A percentile compares a stretch with the other conserved stretches of the same genome.
Evolutionary conservation across 495 filamentous ascomycete species (phyloP).

Genomic region (Astrothelium macrocarpum): DNA sequence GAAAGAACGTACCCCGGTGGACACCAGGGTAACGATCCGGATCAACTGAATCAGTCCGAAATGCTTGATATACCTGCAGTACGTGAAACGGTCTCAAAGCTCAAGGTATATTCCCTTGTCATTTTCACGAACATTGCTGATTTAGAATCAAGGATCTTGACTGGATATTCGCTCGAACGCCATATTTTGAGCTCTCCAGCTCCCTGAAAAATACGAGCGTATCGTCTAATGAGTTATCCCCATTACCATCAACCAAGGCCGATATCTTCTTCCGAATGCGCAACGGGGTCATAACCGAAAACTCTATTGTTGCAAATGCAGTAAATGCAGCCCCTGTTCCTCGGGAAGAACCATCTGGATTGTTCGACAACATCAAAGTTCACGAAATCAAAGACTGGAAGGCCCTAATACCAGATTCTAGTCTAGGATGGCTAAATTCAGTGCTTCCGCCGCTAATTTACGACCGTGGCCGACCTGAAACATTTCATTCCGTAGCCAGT

Average conservation of each 20-base stretch:
- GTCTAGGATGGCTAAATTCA: neutral
- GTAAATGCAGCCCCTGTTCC: neutral
- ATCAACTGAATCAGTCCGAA: neutral
- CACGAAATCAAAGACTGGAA: neutral
- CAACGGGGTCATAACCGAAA: neutral
- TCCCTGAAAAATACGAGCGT: neutral
- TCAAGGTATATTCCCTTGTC: neutral
- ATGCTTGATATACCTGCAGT: neutral
- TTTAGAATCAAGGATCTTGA: neutral
- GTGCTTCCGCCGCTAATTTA: neutral
- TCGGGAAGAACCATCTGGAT: neutral
- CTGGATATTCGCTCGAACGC: neutral
- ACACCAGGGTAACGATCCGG: neutral
- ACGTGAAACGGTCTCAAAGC: neutral
- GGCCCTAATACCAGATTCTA: neutral
- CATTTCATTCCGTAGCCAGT: neutral
- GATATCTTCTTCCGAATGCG: neutral
- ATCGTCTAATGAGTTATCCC: neutral
- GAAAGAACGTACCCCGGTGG: constrained; percentile 40
- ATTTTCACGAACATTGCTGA: neutral
- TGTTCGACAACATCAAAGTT: neutral
- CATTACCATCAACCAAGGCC: neutral
- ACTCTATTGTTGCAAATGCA: neutral
- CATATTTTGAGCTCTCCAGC: neutral
- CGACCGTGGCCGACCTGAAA: neutral